These are phyloP conservation scores for Orbilia quercus DNA, from an alignment of 2,329 filamentous ascomycete species.

Conservation along the genomic window DNA sequence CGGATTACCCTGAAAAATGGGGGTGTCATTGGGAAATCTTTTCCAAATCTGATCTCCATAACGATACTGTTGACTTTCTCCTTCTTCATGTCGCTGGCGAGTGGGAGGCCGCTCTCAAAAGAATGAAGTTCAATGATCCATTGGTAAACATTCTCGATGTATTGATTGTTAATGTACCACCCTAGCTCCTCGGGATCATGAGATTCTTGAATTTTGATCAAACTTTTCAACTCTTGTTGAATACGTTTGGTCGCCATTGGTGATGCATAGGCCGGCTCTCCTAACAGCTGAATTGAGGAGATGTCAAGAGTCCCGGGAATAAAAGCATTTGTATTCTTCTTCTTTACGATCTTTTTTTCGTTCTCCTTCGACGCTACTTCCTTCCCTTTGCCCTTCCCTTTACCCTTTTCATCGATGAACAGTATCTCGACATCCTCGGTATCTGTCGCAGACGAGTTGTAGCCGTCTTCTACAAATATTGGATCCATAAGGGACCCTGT, in stretches of 20 bases:
- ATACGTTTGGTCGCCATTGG: slow-evolving; percentile 71
- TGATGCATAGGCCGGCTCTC: slow-evolving; percentile 74
- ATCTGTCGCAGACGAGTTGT: slow-evolving; percentile 40
- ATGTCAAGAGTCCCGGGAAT: slow-evolving; percentile 74
- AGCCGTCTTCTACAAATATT: slow-evolving; percentile 38
- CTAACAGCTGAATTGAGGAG: slow-evolving; percentile 72
- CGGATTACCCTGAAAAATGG: slow-evolving; percentile 86
- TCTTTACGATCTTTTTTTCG: slow-evolving; percentile 36
- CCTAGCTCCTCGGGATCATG: slow-evolving; percentile 75
- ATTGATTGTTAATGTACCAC: slow-evolving; percentile 80
- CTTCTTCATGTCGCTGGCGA: slow-evolving; percentile 79
- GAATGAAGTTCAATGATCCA: slow-evolving; percentile 92
- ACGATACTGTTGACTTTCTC: slow-evolving; percentile 75
- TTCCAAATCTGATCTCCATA: slow-evolving; percentile 84
- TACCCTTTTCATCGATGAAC: slow-evolving; percentile 28
- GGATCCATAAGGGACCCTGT: slow-evolving; percentile 16
- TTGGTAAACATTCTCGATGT: slow-evolving; percentile 81
- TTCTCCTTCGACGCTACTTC: slow-evolving; percentile 13
- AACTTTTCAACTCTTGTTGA: slow-evolving; percentile 72
- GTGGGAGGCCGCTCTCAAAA: slow-evolving; percentile 75
- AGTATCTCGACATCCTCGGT: slow-evolving; percentile 43
- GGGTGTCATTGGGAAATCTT: slow-evolving; percentile 80
- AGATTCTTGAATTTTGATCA: slow-evolving; percentile 73
- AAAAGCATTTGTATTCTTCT: slow-evolving; percentile 69
- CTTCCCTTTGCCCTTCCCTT: slow-evolving; percentile 16